Conservation (phyloP, 1,284 basidiomycete genomes). For the Cutaneotrichosporon curvatum region DNA sequence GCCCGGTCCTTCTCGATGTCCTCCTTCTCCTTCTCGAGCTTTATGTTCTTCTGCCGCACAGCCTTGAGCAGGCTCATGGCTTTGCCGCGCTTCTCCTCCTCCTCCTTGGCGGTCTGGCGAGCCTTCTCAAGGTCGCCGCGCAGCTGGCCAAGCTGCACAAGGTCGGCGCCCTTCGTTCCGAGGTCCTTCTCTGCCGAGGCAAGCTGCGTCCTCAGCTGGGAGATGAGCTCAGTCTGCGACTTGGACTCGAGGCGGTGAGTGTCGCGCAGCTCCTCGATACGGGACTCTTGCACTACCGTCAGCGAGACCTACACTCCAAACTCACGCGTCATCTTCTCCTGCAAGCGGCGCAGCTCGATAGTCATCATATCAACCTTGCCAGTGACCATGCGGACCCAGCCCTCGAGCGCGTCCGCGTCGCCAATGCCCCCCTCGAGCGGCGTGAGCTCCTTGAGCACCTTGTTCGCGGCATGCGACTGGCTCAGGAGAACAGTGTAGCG, state of each 20-base stretch:
- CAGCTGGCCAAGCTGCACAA: conserved; percentile 55
- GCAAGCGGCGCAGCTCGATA: conserved; percentile 62
- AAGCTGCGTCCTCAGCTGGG: conserved; percentile 61
- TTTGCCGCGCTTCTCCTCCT: conserved; percentile 92
- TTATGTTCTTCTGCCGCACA: conserved; percentile 83
- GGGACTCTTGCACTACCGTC: conserved; percentile 66
- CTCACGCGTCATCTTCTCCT: conserved; percentile 63
- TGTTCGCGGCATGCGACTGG: conserved; percentile 54
- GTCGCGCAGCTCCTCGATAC: conserved; percentile 72
- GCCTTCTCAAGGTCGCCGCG: conserved; percentile 58
- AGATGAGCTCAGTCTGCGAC: conserved; percentile 67
- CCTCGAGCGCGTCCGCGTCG: conserved; percentile 61
- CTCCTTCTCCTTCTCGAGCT: conserved; percentile 84
- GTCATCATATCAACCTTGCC: conserved; percentile 60
- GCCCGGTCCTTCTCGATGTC: conserved; percentile 57
- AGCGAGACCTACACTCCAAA: conserved; percentile 12
- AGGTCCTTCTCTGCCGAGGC: conserved; percentile 60
- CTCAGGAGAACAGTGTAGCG: conserved; percentile 28
- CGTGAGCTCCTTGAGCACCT: conserved; percentile 63
- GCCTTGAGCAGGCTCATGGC: conserved; percentile 83
- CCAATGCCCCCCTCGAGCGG: conserved; percentile 58
- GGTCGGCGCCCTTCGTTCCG: conserved; percentile 46
- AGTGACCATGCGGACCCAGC: conserved; percentile 62
- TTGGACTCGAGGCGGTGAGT: conserved; percentile 68
- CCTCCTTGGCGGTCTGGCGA: conserved; percentile 66